Conservation (phyloP, 108 stramenopile genomes). For the Cafeteria roenbergensis region DNA sequence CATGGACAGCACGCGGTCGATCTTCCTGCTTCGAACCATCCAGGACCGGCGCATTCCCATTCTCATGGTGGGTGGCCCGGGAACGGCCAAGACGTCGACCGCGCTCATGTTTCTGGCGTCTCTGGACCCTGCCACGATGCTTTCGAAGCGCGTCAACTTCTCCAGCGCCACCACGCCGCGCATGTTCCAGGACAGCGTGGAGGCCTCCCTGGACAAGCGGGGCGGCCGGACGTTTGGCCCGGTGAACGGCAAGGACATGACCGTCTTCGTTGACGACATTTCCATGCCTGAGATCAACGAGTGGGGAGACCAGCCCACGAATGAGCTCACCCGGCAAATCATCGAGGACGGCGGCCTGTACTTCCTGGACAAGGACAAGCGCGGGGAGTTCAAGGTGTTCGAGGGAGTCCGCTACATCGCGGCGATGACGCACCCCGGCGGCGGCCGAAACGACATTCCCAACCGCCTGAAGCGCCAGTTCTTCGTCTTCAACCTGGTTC, state of each 20-base stretch:
- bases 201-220: constrained; percentile 50
- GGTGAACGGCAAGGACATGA: constrained; percentile 37
- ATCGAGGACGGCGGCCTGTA: constrained; percentile 28
- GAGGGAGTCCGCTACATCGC: constrained; percentile 33
- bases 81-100: constrained; percentile 51
- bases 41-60: constrained; percentile 23
- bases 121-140: background rate
- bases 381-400: constrained; percentile 37
- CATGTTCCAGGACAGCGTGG: constrained; percentile 32
- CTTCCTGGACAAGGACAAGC: constrained; percentile 47
- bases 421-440: constrained; percentile 35
- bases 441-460: constrained; percentile 29
- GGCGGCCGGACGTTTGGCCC: constrained; percentile 46
- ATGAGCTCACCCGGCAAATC: constrained; percentile 37
- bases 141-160: constrained; percentile 36
- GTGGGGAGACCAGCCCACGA: constrained; percentile 51
- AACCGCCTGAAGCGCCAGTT: constrained; percentile 40
- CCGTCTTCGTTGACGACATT: constrained; percentile 42
- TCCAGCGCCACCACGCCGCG: constrained; percentile 30
- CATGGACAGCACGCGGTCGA: constrained; percentile 24
- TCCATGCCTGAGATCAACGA: constrained; percentile 32
- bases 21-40: constrained; percentile 32
- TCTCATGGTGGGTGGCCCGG: constrained; percentile 38
- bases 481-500: constrained; percentile 31
- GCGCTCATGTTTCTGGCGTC: constrained; percentile 33